Base-by-base conservation (phyloP, 306 rosid species). In the Casuarina glauca region DNA sequence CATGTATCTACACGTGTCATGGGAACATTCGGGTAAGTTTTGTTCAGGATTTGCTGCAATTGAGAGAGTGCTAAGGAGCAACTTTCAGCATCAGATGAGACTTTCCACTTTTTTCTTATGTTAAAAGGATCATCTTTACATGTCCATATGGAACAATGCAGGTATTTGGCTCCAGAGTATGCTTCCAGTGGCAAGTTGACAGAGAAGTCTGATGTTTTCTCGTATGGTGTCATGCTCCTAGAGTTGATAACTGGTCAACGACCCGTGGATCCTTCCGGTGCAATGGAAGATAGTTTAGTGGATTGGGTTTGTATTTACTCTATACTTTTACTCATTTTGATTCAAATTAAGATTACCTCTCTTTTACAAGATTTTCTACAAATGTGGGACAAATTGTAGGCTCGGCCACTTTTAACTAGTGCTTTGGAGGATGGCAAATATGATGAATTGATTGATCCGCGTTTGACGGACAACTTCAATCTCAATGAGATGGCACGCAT, bases 121-220 rank as follows among this genome's bases (percentile, higher is more conserved):
- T n/a, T n/a, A 54, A 2, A 54, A 54, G 6, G 61, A n/a, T 54
- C 35, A 54, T n/a, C 32, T 54, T 6, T n/a, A 54, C 9, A 1
- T 19, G 35, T 54, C 53, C 17, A 54, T n/a, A 52, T 13, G 6
- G 12, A 52, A 52, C 13, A 49, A 49, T 8, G 76, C 84, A 94
- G 98, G 82, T 94, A 94, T 80, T 81, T 94, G 80, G 98, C 98
- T 41, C 98, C 97, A 5, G 97, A 94, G 82, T 94, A 94, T 70
- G 98, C 98, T 42, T 84, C 98, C 50, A 94, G 98, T 74, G 98
- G 98, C 73, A 94, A 92, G 72, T 44, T 94, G 80, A 80, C 98
- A 0, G 98, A 92, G 46, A 94, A 94, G 39, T 94, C 98, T 2
- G 98, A 94, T 38, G 97, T 94, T 73, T 94, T 90, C 84, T 94